Percentiles rank a stretch among this genome's conserved stretches.
phyloP scores from a whole-genome alignment of 768 basidiomycete genomes.

The Collybiopsis confluens region DNA sequence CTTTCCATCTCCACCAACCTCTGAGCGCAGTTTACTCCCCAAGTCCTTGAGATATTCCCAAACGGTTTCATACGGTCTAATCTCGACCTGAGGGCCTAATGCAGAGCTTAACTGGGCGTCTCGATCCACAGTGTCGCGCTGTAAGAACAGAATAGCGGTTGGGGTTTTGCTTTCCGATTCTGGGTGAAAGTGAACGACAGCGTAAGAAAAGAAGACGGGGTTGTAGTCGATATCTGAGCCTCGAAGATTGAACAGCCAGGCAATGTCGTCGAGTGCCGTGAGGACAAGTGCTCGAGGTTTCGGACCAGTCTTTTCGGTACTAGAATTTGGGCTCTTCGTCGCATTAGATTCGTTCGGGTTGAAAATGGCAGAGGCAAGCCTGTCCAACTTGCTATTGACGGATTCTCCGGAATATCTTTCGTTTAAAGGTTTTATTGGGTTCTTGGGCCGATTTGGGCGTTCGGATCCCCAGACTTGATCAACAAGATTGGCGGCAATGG shows the following conservation, averaged over 20 bases:
- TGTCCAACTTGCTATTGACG: slow-evolving; percentile 60
- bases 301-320: slow-evolving; percentile 11
- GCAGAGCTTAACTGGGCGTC: slow-evolving; percentile 29
- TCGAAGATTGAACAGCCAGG: slow-evolving; percentile 91
- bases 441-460: slow-evolving; percentile 65
- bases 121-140: slow-evolving; percentile 46
- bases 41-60: slow-evolving; percentile 59
- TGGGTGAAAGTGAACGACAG: slow-evolving; percentile 51
- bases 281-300: slow-evolving; percentile 63
- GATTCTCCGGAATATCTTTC: slow-evolving; percentile 72
- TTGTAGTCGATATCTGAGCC: slow-evolving; percentile 92
- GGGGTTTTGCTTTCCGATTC: slow-evolving; percentile 24
- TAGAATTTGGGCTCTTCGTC: slow-evolving; percentile 41
- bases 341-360: not conserved
- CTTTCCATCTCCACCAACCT: not conserved
- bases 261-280: slow-evolving; percentile 90
- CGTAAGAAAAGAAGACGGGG: slow-evolving; percentile 89
- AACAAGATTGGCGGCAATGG: slow-evolving; percentile 68
- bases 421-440: slow-evolving; percentile 63
- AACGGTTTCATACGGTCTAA: slow-evolving; percentile 68
- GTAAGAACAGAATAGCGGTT: slow-evolving; percentile 63
- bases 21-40: slow-evolving; percentile 5
- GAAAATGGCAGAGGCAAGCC: slow-evolving; percentile 45
- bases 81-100: slow-evolving; percentile 57
- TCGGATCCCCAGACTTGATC: slow-evolving; percentile 71